Percentiles rank a stretch among this genome's conserved stretches.
Conservation (phyloP, 1,284 basidiomycete genomes). For the Quambalaria eucalypti region DNA sequence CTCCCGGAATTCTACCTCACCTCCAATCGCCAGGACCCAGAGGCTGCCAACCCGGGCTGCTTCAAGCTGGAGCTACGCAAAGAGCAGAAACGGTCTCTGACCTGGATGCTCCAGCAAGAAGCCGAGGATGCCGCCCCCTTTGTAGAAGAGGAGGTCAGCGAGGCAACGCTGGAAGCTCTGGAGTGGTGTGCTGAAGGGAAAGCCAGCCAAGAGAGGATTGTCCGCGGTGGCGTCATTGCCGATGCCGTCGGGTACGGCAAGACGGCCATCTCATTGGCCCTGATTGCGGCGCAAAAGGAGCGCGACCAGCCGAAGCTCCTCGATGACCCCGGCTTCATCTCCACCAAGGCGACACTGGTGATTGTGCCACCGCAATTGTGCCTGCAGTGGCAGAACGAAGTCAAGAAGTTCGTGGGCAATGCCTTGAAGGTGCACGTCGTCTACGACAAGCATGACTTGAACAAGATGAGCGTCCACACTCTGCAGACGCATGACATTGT, state of each 20-base stretch:
- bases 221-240: slow-evolving; percentile 84
- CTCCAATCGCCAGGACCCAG: slow-evolving; percentile 68
- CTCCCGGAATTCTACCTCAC: slow-evolving; percentile 57
- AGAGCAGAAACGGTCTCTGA: slow-evolving; percentile 80
- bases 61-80: slow-evolving; percentile 61
- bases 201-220: slow-evolving; percentile 63
- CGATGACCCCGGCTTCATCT: slow-evolving; percentile 62
- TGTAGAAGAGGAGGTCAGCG: slow-evolving; percentile 85
- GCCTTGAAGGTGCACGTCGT: slow-evolving; percentile 63
- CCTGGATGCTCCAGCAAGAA: slow-evolving; percentile 86
- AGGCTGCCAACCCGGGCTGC: slow-evolving; percentile 67
- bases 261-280: slow-evolving; percentile 82
- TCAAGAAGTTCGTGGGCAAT: slow-evolving; percentile 65
- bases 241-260: slow-evolving; percentile 96
- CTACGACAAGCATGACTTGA: slow-evolving; percentile 64
- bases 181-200: slow-evolving; percentile 89
- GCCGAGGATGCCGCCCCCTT: slow-evolving; percentile 54
- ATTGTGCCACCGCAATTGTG: slow-evolving; percentile 83
- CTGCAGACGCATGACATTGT: slow-evolving; percentile 76
- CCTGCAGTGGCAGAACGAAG: slow-evolving; percentile 80
- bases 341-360: slow-evolving; percentile 68
- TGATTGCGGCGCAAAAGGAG: slow-evolving; percentile 47
- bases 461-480: slow-evolving; percentile 64
- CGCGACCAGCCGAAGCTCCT: slow-evolving; percentile 51
- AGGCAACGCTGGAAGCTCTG: slow-evolving; percentile 71